Evolutionary conservation across 495 filamentous ascomycete species (phyloP).

Genomic region (Neurospora sp.): DNA sequence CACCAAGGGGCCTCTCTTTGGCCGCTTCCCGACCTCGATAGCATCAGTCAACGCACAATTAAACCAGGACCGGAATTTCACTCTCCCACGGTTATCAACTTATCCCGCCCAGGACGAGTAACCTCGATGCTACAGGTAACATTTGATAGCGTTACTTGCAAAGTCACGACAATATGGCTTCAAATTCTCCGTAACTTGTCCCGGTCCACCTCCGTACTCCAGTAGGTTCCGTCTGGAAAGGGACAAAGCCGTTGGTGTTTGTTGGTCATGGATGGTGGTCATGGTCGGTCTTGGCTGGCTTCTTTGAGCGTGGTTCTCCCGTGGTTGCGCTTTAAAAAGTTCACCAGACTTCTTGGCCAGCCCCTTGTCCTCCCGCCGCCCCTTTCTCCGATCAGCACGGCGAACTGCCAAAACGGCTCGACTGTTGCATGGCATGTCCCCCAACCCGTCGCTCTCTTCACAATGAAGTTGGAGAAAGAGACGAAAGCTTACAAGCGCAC

Average conservation of each 20-base stretch:
- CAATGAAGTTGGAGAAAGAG: background rate
- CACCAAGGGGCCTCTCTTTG: background rate
- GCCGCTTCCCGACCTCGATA: background rate
- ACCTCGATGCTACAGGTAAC: background rate
- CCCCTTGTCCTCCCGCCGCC: background rate
- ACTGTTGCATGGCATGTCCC: background rate
- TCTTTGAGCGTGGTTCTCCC: background rate
- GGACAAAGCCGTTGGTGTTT: background rate
- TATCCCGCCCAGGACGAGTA: background rate
- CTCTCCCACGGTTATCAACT: background rate
- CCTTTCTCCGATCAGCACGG: background rate
- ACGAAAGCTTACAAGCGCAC: background rate
- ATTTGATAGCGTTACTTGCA: background rate
- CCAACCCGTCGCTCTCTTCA: background rate
- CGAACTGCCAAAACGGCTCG: background rate
- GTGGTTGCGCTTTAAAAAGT: background rate
- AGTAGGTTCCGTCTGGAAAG: background rate
- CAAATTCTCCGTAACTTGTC: background rate
- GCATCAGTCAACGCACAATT: background rate
- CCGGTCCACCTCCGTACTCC: background rate
- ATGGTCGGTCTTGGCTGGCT: background rate
- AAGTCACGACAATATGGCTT: background rate
- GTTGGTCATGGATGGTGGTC: background rate
- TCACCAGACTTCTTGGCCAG: background rate
- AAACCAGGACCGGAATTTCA: background rate